These are phyloP conservation scores for Cylindrotheca fusiformis DNA, from an alignment of 108 stramenopile genomes.

Conservation along the genomic window DNA sequence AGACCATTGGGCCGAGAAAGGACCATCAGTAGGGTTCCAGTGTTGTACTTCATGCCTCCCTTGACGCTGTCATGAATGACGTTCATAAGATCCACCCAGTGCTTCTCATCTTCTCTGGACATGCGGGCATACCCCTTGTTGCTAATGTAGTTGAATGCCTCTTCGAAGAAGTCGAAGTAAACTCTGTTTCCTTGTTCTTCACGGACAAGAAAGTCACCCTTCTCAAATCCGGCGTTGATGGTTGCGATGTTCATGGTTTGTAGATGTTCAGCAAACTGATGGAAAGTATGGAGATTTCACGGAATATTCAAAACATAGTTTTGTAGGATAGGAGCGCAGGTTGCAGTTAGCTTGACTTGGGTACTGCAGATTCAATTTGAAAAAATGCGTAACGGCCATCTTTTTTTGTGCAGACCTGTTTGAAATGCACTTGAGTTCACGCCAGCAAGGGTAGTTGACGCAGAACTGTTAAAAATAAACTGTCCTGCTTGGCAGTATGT, in stretches of 20 bases:
- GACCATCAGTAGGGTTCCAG: constrained; percentile 85
- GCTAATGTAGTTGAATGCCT: constrained; percentile 90
- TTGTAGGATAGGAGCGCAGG: too few species aligned
- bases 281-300: too few species aligned
- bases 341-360: too few species aligned
- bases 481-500: too few species aligned
- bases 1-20: constrained; percentile 62
- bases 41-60: constrained; percentile 90
- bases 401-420: too few species aligned
- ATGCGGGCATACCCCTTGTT: constrained; percentile 90
- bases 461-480: too few species aligned
- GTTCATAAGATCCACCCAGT: constrained; percentile 88
- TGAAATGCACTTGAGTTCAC: too few species aligned
- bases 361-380: too few species aligned
- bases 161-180: constrained; percentile 87
- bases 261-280: neutral
- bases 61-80: constrained; percentile 80
- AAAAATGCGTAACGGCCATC: too few species aligned
- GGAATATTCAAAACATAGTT: too few species aligned
- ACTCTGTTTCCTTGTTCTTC: constrained; percentile 89
- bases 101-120: constrained; percentile 74
- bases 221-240: constrained; percentile 87
- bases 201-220: constrained; percentile 87
- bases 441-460: too few species aligned
- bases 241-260: constrained; percentile 69